phyloP scores from a whole-genome alignment of 2,329 filamentous ascomycete genomes.

The Cercospora nicotianae region DNA sequence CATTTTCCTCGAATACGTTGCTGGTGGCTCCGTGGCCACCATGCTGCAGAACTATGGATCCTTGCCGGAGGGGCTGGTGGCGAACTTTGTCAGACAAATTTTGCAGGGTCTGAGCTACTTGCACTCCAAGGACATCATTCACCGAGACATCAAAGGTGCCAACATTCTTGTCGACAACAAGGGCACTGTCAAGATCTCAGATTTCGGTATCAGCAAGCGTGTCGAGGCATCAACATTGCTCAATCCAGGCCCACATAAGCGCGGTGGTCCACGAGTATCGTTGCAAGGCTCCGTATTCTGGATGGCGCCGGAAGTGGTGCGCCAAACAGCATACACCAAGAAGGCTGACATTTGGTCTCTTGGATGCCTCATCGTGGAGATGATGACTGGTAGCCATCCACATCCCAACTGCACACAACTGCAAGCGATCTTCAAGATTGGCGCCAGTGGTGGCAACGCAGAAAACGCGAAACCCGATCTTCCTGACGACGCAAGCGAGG shows the following conservation, averaged over 20 bases:
- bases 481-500: constrained; percentile 79
- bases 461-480: constrained; percentile 76
- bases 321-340: constrained; percentile 94
- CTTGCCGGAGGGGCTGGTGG: constrained; percentile 85
- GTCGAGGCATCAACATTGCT: constrained; percentile 88
- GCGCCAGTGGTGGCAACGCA: constrained; percentile 61
- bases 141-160: constrained; percentile 97
- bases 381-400: constrained; percentile 96
- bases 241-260: constrained; percentile 44
- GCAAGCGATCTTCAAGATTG: constrained; percentile 97
- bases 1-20: constrained; percentile 99
- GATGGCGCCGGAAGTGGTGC: constrained; percentile 99
- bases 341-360: constrained; percentile 99
- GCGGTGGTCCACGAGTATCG: constrained; percentile 66
- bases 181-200: constrained; percentile 97
- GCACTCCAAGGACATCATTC: constrained; percentile 92
- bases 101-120: constrained; percentile 89
- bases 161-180: constrained; percentile 99
- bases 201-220: constrained; percentile 98
- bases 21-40: constrained; percentile 92
- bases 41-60: constrained; percentile 99
- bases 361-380: constrained; percentile 94
- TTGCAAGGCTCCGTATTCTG: constrained; percentile 97
- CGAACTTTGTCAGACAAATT: constrained; percentile 96
- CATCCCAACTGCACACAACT: constrained; percentile 97